These are phyloP conservation scores for Alternaria triticina DNA, from an alignment of 2,329 filamentous ascomycete species.

Conservation along the genomic window DNA sequence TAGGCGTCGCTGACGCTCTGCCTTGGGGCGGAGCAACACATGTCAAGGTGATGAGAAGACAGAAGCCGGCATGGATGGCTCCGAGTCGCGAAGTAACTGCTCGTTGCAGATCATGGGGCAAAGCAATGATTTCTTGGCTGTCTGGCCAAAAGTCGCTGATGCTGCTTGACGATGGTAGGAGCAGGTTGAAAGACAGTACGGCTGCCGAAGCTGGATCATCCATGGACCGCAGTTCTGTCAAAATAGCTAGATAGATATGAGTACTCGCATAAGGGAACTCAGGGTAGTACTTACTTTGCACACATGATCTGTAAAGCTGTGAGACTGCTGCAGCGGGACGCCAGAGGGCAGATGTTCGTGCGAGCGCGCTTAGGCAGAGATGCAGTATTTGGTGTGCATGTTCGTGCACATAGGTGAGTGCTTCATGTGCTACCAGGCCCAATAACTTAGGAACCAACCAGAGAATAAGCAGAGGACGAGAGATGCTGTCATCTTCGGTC, in stretches of 20 bases:
- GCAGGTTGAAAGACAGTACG: conserved; percentile 30
- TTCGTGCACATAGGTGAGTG: conserved; percentile 50
- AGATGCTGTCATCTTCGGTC: conserved; percentile 38
- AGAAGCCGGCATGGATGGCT: conserved; percentile 36
- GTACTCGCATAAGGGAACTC: neutral
- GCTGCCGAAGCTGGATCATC: conserved; percentile 21
- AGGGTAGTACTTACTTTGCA: conserved; percentile 46
- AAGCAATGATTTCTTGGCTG: conserved; percentile 48
- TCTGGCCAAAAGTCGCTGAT: conserved; percentile 48
- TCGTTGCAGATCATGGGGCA: conserved; percentile 50
- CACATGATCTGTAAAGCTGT: conserved; percentile 49
- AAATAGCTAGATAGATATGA: conserved; percentile 50
- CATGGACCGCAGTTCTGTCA: conserved; percentile 50
- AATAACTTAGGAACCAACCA: conserved; percentile 63
- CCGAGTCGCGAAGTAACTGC: conserved; percentile 29
- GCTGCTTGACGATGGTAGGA: conserved; percentile 49
- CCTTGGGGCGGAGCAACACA: neutral
- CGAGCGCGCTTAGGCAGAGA: conserved; percentile 45
- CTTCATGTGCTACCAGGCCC: conserved; percentile 52
- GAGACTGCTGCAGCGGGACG: conserved; percentile 41
- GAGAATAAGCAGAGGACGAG: conserved; percentile 57
- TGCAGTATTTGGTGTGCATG: conserved; percentile 46
- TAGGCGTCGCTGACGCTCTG: neutral
- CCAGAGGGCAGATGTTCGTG: conserved; percentile 45
- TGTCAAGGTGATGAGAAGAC: conserved; percentile 29